Evolutionary conservation across 116 monocot species (phyloP), one percentile per base, ranked within the genome.

Genomic region (Phalaenopsis hybrid): DNA sequence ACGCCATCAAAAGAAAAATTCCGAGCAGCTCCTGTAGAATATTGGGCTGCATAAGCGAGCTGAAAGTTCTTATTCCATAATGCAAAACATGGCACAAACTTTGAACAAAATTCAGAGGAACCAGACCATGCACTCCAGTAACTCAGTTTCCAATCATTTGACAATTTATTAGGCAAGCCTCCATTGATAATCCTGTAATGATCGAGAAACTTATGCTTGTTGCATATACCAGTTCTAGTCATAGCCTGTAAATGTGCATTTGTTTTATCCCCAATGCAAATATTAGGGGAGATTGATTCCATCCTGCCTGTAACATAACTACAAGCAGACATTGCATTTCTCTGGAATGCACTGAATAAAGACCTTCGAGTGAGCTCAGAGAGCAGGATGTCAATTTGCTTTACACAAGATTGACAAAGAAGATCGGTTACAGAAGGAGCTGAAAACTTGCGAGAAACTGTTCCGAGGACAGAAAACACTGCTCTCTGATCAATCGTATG

Each of bases 251-350:
- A 17, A 25, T 37, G 76, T 16, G 21, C 81, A 83, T 70, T 80
- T 37, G 13, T 81, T 68, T 61, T 61, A 46, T 70, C 79, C 44
- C 75, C 83, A 65, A 13, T 57, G 10, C 85, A 81, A 13, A 73
- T 7, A 61, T 81, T 67, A 41, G 79, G 57, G 43, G 81, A 82
- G 79, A 79, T 51, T 6, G 83, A 77, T 50, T 79, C 85, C 70
- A 81, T 61, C 81, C 84, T 65, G 4, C 88, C 80, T n/a, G 82
- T 65, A 16, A 89, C 31, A 84, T 79, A 83, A 79, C 74, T 88
- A 70, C 83, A 89, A 52, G 89, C 72, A 84, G 90, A 46, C 91
- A 96, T 90, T 77, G 82, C 76, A 46, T 65, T 88, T 79, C 78
- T 81, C 75, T 63, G 82, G 45, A 85, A 57, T 61, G 86, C 33